Evolutionary conservation across 495 filamentous ascomycete species (phyloP), one percentile per base, ranked within the genome.

Genomic region (Daldinia vernicosa): DNA sequence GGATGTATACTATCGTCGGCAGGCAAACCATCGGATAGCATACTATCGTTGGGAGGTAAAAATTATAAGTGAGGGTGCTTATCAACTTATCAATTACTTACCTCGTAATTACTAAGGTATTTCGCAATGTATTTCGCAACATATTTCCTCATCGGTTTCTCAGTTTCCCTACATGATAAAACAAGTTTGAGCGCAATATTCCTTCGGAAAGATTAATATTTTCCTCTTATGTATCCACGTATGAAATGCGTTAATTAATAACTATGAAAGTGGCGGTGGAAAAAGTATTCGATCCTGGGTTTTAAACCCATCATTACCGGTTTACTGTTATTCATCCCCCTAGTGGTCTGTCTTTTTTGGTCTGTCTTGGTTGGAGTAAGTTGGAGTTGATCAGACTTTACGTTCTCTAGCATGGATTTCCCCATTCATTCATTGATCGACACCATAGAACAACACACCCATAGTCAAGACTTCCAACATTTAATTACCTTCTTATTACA

Each of bases 311-410:
- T 24, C 1, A 51, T 22, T 24, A 1, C 45, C 45, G 45, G 2
- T 26, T 26, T 24, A 51, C 9, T 26, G 7, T 4, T 14, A 22
- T 22, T 6, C 1, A 9, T 51, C 45, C 45, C 45, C 11, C 43
- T 19, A 11, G 3, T 6, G 14, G 6, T 26, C n/a, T n/a, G n/a
- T n/a, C n/a, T n/a, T n/a, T n/a, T n/a, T n/a, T n/a, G n/a, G n/a
- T n/a, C n/a, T n/a, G n/a, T n/a, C 19, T 24, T 14, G 24, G 33
- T 61, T 67, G 57, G 56, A 19, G 65, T 67, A 68, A 28, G 19
- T 57, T 52, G 51, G 58, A 30, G 52, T 50, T 52, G 56, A 4
- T 35, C 30, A 60, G 32, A 40, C n/a, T 30, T 33, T 32, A 14
- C 22, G 9, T 28, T 28, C 11, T 6, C 47, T 5, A 7, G 12